Conservation (phyloP, 2,329 filamentous ascomycete genomes). For the Pseudogymnoascus sp. region DNA sequence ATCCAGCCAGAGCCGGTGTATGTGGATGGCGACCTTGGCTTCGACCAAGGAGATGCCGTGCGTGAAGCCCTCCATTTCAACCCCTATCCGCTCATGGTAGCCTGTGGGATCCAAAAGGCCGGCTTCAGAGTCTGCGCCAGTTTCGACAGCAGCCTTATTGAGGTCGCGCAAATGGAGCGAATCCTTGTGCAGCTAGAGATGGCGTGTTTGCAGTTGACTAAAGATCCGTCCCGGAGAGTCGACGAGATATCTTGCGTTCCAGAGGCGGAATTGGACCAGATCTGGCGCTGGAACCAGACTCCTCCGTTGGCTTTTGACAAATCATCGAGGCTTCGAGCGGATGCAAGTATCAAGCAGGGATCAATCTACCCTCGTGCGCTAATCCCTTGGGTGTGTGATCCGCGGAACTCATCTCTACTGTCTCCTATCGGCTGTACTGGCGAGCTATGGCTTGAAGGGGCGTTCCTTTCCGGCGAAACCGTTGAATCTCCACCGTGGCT, state of each 20-base stretch:
- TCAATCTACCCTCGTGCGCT: slow-evolving; percentile 31
- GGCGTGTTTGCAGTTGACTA: slow-evolving; percentile 20
- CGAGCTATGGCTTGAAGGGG: slow-evolving; percentile 36
- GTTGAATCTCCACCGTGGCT: slow-evolving; percentile 30
- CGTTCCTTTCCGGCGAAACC: slow-evolving; percentile 24
- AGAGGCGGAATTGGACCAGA: slow-evolving; percentile 32
- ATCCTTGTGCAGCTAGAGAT: slow-evolving; percentile 32
- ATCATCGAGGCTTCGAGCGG: slow-evolving; percentile 19
- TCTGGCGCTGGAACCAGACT: slow-evolving; percentile 36
- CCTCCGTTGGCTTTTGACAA: slow-evolving; percentile 31
- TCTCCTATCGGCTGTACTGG: slow-evolving; percentile 35
- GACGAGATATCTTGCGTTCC: slow-evolving; percentile 33
- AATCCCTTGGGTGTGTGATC: slow-evolving; percentile 28
- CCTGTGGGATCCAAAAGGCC: slow-evolving; percentile 35
- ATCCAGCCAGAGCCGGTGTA: slow-evolving; percentile 30
- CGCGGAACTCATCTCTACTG: slow-evolving; percentile 29
- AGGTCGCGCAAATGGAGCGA: slow-evolving; percentile 31
- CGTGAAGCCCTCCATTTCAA: slow-evolving; percentile 34
- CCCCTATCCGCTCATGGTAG: slow-evolving; percentile 43
- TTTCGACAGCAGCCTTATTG: slow-evolving; percentile 34
- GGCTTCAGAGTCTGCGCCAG: slow-evolving; percentile 38
- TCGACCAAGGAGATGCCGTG: slow-evolving; percentile 29
- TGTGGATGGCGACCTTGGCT: slow-evolving; percentile 31
- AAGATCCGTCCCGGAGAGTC: slow-evolving; percentile 21
- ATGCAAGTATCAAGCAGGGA: slow-evolving; percentile 19